Evolutionary conservation across 2,329 filamentous ascomycete species (phyloP), one percentile per base, ranked within the genome.

Genomic region (Neophaeococcomyces aloes): DNA sequence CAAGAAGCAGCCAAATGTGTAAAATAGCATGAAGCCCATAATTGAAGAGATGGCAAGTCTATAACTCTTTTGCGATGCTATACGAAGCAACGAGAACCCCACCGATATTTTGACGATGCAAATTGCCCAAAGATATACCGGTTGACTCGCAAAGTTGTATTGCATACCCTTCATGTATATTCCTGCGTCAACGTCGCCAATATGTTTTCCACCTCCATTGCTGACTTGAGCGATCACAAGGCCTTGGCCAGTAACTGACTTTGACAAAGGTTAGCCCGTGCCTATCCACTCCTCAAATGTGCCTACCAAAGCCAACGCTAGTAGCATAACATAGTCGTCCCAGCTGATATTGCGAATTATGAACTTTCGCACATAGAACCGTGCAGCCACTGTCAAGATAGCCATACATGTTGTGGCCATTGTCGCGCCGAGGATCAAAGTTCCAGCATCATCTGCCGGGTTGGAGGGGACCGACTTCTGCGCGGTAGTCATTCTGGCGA

Each of bases 191-290:
- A 45, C 25, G 21, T 45, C 42, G 27, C 42, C 36, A 10, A 62
- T 62, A 2, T 74, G 70, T 36, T 57, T 59, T 4, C 70, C 71
- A n/a, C 64, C 68, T 2, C 69, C 70, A 34, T 66, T 57, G 1
- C 56, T 43, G 2, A 71, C 63, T 37, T 69, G 57, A 0, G 58
- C 59, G 11, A 70, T 57, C 34, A 70, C 56, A 18, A 70, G 37
- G 2, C 56, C 61, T 43, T 65, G 60, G 1, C 66, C 66, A 6
- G 58, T 53, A 37, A 70, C 48, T 10, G 63, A 63, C 41, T 53
- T 14, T 29, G 31, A 14, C 14, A 4, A 25, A 30, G 19, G 5
- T 14, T n/a, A n/a, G n/a, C n/a, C n/a, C n/a, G n/a, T n/a, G n/a
- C n/a, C n/a, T n/a, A n/a, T n/a, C n/a, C 18, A 39, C 4, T 29